Base-by-base conservation (phyloP, 129 eudicot species). In the Logfia minima region DNA sequence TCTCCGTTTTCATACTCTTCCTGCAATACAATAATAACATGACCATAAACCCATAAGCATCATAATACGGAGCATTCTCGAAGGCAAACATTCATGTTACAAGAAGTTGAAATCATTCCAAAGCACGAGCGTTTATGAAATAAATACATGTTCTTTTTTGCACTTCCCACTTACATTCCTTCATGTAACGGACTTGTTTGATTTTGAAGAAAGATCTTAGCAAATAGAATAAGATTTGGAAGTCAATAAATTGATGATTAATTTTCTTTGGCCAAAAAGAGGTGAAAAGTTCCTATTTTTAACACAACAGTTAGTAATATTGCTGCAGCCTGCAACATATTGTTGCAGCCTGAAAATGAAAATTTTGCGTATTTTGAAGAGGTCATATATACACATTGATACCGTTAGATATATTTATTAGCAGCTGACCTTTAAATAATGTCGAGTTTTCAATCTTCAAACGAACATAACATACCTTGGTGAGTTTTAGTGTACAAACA, bases 1-100 rank as follows among this genome's bases (percentile, higher is more conserved):
- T 93, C 98, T 34, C 97, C 97, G 0, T 64, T 64, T 0, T 69
- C 73, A 75, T 90, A 91, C 35, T 85, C 97, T 87, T 93, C 98
- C 98, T 93, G 96, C 77, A 52, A 64, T 28, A 56, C 32, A 39
- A 77, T 5, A 62, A 70, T 14, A 7, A 31, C 29, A 67, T n/a
- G 5, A 55, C 55, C 41, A 65, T 37, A 60, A 60, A 18, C 55
- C 55, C 41, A 65, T 37, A 60, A 60, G 32, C 55, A 48, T 11
- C 26, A 70, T 28, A 14, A 8, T 39, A 48, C 48, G 3, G 19
- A 7, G 11, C 26, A 24, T 58, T 58, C 10, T 58, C 13, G 26
- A 62, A 62, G 35, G 18, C 14, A 48, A 48, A 2, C 1, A 9
- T 14, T 48, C 14, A 14, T 13, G 3, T 48, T 48, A 48, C 55